Base-by-base conservation (phyloP, 2,329 filamentous ascomycete species). In the Colletotrichum sojae region DNA sequence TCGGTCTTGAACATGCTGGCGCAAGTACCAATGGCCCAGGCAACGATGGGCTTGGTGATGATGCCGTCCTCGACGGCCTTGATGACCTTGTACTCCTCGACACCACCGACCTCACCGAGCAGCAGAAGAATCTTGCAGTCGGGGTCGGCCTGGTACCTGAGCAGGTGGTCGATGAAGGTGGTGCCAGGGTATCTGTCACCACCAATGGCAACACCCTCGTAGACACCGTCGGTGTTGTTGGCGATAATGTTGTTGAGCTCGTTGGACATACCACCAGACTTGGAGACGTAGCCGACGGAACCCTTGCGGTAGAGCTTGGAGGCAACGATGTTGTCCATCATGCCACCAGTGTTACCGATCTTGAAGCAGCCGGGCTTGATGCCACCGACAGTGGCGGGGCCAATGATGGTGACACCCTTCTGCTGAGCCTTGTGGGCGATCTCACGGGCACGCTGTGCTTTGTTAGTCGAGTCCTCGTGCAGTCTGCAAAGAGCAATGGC, bases 281-380 rank as follows among this genome's bases (percentile, higher is more conserved):
- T 99, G 89, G 95, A 98, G 84, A 99, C 96, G 84, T 99, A 99
- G 77, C 94, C 96, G 75, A 99, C 95, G 76, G 96, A 98, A 77
- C 96, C 96, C 86, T 96, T 96, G 85, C 96, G 95, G 91, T 99
- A 99, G 71, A 99, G 94, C 91, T 99, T 99, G 82, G 96, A 98
- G 76, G 96, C 94, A 73, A 99, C 96, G 78, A 99, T 99, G 90
- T 99, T 99, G 90, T 99, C 96, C 96, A 99, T 99, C 96, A 99
- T 99, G 84, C 96, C 96, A 90, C 96, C 96, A 78, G 96, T 99
- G 90, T 99, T 99, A 83, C 96, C 96, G 74, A 99, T 99, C 91
- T 98, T 99, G 93, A 95, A 99, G 82, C 93, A 94, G 83, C 96
- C 96, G 72, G 96, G 96, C 91, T 98, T 99, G 87, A 99, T 98